phyloP scores from a whole-genome alignment of 495 filamentous ascomycete genomes.

The Penicillium manginii region DNA sequence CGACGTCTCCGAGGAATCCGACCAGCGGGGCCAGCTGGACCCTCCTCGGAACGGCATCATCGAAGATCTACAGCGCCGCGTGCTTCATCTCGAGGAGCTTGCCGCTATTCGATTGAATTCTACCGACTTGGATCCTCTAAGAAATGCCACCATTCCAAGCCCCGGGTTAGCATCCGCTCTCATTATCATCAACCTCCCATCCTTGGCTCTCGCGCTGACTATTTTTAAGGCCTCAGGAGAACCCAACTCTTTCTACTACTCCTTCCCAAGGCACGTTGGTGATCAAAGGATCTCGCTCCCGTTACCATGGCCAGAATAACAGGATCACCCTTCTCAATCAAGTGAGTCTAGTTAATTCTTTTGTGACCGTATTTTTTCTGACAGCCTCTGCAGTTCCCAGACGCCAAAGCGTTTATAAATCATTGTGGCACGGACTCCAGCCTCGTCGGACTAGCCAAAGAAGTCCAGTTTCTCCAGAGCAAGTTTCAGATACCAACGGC shows the following conservation, averaged over 20 bases:
- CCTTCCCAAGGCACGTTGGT: constrained; percentile 24
- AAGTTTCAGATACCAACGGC: constrained; percentile 14
- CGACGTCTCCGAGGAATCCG: neutral
- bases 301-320: constrained; percentile 32
- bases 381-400: constrained; percentile 18
- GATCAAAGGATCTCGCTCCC: constrained; percentile 29
- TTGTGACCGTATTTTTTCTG: neutral
- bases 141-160: constrained; percentile 8
- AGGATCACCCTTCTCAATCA: constrained; percentile 29
- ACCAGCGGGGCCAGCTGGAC: neutral
- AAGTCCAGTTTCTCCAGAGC: constrained; percentile 34
- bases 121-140: constrained; percentile 4
- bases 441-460: constrained; percentile 28
- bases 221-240: constrained; percentile 3
- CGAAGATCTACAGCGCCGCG: constrained; percentile 32
- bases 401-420: constrained; percentile 31
- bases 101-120: constrained; percentile 13
- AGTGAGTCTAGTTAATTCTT: constrained; percentile 6
- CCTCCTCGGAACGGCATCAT: constrained; percentile 21
- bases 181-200: neutral
- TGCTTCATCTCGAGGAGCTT: constrained; percentile 25
- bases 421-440: constrained; percentile 21
- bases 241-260: neutral
- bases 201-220: neutral
- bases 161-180: constrained; percentile 12